A percentile compares a stretch with the other conserved stretches of the same genome.
Evolutionary conservation across 805 yeast genomes (phyloP).

Genomic region (Candida germanica): DNA sequence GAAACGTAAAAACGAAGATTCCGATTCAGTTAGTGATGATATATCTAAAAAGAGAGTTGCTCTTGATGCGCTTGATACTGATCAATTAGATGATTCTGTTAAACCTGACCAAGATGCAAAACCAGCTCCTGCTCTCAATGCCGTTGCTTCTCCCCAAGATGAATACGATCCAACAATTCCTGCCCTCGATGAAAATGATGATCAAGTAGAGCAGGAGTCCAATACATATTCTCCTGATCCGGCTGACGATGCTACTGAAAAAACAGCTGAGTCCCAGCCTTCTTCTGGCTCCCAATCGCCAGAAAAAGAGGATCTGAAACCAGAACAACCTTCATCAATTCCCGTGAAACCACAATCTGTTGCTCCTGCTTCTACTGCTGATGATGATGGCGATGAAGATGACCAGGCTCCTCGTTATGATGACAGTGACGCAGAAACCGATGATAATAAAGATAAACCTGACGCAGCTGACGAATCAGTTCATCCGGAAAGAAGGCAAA

Average conservation of each 20-base stretch:
- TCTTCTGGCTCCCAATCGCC: too few relatives aligned
- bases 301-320: constrained; percentile 1
- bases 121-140: constrained; percentile 10
- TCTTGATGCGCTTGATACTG: constrained; percentile 54
- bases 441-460: too few relatives aligned
- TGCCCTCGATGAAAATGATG: background rate
- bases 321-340: constrained; percentile 1
- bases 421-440: background rate
- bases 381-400: background rate
- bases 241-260: background rate
- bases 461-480: constrained; percentile 3
- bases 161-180: constrained; percentile 7
- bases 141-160: constrained; percentile 2
- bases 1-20: constrained; percentile 70
- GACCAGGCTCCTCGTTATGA: background rate
- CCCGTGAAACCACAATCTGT: background rate
- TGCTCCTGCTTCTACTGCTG: background rate
- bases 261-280: constrained; percentile 1
- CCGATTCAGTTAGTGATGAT: constrained; percentile 38
- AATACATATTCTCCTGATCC: background rate
- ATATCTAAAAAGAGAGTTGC: constrained; percentile 67
- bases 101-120: constrained; percentile 11
- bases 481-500: background rate
- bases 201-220: constrained; percentile 2
- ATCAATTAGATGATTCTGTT: constrained; percentile 6